Base-by-base conservation (phyloP, 2,329 filamentous ascomycete species). In the Nemania serpens region DNA sequence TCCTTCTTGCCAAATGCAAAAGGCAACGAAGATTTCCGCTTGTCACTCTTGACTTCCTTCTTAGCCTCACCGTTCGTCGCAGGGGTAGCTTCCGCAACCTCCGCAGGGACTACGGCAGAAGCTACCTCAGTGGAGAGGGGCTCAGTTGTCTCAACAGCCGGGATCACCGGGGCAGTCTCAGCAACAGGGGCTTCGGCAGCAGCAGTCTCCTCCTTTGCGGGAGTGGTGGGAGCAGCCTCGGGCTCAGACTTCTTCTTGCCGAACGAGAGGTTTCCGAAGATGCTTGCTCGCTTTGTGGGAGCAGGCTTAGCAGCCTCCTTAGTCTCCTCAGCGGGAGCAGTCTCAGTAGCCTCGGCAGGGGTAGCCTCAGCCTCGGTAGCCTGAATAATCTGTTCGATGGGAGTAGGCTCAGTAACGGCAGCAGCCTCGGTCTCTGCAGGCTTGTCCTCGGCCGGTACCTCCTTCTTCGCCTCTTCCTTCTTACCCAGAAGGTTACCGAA, bases 1-100 rank as follows among this genome's bases (percentile, higher is more conserved):
- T 90, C 88, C 83, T 94, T 94, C 84, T 91, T 90, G 78, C 91
- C 87, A 72, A 87, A 88, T 70, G 86, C 87, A 78, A 96, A 96
- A 50, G 83, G 83, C 9, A 86, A 77, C 72, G 93, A 88, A 68
- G 91, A 95, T 78, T 88, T 87, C 77, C 92, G 91, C 90, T 96
- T 96, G 77, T 86, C 83, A 49, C 76, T 76, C 87, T 91, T 93
- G 69, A 82, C 75, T 64, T 85, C 84, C 78, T 86, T 86, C 76
- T 85, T 85, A 58, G 78, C 68, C 78, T 88, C 86, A 62, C 79
- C 80, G 52, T 81, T 81, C 68, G 77, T 77, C 61, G 76, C 77
- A 62, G 79, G 79, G 34, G 75, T 68, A 61, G 66, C 72, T 69
- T 85, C 82, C 3, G 78, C 75, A 20, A 77, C 77, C 75, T 84